Evolutionary conservation across 1,284 basidiomycete genomes (phyloP).

Genomic region (Ceratobasidium theobromae): DNA sequence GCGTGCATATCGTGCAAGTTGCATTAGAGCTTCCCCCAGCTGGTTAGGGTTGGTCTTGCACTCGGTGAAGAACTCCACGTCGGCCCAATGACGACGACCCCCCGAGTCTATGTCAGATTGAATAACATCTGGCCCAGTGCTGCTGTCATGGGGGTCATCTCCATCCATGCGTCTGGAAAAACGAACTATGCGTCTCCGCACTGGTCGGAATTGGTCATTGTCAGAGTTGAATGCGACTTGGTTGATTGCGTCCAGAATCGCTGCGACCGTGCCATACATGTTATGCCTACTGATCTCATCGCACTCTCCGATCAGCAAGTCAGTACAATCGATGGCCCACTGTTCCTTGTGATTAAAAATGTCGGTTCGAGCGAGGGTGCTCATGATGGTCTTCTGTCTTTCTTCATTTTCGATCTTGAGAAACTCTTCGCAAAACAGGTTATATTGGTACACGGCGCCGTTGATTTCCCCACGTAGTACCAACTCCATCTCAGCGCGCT

Average conservation of each 20-base stretch:
- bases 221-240: not conserved
- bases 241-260: not conserved
- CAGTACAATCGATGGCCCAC: not conserved
- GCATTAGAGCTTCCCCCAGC: not conserved
- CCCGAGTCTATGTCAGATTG: not conserved
- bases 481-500: not conserved
- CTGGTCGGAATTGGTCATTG: not conserved
- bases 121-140: slow-evolving; percentile 1
- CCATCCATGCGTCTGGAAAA: not conserved
- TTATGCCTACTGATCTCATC: too few species aligned
- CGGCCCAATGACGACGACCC: not conserved
- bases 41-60: slow-evolving; percentile 7
- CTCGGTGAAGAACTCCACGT: slow-evolving; percentile 1
- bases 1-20: slow-evolving; percentile 20
- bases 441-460: slow-evolving; percentile 1
- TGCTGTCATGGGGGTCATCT: slow-evolving; percentile 6
- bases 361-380: not conserved
- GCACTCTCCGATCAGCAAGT: not conserved
- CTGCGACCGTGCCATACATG: not conserved
- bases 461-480: slow-evolving; percentile 2
- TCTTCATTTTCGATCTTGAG: not conserved
- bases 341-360: not conserved
- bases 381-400: not conserved
- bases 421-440: not conserved
- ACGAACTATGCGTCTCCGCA: not conserved